phyloP scores from a whole-genome alignment of 2,329 filamentous ascomycete genomes.

The Claviceps fusiformis region DNA sequence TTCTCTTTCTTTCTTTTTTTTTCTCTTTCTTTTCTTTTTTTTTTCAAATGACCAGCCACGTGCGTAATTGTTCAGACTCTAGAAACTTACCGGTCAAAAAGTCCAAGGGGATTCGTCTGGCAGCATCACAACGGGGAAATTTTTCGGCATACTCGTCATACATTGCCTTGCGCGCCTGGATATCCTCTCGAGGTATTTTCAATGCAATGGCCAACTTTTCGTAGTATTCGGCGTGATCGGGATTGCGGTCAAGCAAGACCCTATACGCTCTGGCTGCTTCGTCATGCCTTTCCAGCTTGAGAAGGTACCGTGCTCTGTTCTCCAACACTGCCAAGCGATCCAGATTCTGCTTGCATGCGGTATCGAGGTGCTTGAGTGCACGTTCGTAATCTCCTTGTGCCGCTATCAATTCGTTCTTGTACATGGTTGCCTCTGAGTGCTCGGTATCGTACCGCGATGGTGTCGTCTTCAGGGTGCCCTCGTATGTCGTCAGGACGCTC shows the following conservation, averaged over 20 bases:
- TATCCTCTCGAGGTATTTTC: conserved; percentile 44
- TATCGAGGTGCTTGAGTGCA: conserved; percentile 76
- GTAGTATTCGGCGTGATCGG: conserved; percentile 80
- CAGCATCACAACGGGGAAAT: conserved; percentile 70
- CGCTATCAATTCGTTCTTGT: conserved; percentile 90
- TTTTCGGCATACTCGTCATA: conserved; percentile 67
- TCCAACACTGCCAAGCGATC: conserved; percentile 82
- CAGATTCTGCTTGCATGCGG: conserved; percentile 60
- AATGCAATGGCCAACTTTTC: conserved; percentile 59
- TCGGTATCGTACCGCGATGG: conserved; percentile 72
- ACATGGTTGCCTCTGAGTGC: conserved; percentile 84
- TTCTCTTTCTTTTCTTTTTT: too few relatives aligned
- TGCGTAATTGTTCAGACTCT: too few relatives aligned
- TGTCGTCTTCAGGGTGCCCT: conserved; percentile 76
- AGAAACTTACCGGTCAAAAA: conserved; percentile 56
- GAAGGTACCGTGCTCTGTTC: conserved; percentile 69
- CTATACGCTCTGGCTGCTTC: conserved; percentile 76
- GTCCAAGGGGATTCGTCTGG: conserved; percentile 74
- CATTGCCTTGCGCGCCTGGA: conserved; percentile 53
- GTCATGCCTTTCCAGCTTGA: conserved; percentile 60
- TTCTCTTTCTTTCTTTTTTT: too few relatives aligned
- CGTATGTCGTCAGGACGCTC: conserved; percentile 79
- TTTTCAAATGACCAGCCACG: too few relatives aligned
- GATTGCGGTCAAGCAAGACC: conserved; percentile 69
- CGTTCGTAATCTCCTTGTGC: conserved; percentile 73